Evolutionary conservation across 306 rosid genomes (phyloP).

Genomic region (Neltuma alba): DNA sequence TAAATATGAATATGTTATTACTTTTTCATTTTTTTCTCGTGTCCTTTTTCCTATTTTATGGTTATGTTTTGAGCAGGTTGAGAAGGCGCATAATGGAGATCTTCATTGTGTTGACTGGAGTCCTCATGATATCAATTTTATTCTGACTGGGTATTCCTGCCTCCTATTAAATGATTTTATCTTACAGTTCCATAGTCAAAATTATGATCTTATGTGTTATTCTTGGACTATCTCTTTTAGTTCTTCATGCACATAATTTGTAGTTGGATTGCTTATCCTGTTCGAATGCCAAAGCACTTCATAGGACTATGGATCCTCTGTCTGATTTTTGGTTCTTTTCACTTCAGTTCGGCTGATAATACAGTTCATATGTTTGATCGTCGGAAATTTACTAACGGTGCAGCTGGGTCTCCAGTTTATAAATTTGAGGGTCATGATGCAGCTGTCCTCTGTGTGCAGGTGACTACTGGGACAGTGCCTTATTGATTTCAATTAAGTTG

Average conservation of each 20-base stretch:
- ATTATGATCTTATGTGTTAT: slow-evolving; percentile 6
- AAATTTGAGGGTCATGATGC: slow-evolving; percentile 91
- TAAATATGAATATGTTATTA: slow-evolving; percentile 22
- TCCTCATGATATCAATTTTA: slow-evolving; percentile 72
- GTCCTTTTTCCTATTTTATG: background rate
- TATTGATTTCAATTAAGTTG: background rate
- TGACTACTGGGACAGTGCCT: slow-evolving; percentile 24
- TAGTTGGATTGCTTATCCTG: background rate
- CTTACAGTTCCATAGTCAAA: background rate
- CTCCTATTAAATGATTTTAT: background rate
- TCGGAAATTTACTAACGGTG: slow-evolving; percentile 66
- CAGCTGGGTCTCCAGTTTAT: slow-evolving; percentile 76
- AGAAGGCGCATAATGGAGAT: slow-evolving; percentile 87
- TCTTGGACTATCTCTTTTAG: background rate
- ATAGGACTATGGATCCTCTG: slow-evolving; percentile 17
- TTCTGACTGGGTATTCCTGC: slow-evolving; percentile 73
- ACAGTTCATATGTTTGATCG: slow-evolving; percentile 91
- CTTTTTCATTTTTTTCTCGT: background rate
- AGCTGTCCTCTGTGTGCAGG: slow-evolving; percentile 98
- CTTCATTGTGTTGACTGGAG: slow-evolving; percentile 98
- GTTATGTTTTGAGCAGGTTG: slow-evolving; percentile 58
- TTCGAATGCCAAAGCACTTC: slow-evolving; percentile 18
- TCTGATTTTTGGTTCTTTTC: slow-evolving; percentile 35
- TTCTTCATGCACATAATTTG: background rate
- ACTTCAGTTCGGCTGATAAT: slow-evolving; percentile 90